Percentiles rank a stretch among this genome's conserved stretches.
Conservation (phyloP, 1,284 basidiomycete species). For the Rhodotorula sp. region DNA sequence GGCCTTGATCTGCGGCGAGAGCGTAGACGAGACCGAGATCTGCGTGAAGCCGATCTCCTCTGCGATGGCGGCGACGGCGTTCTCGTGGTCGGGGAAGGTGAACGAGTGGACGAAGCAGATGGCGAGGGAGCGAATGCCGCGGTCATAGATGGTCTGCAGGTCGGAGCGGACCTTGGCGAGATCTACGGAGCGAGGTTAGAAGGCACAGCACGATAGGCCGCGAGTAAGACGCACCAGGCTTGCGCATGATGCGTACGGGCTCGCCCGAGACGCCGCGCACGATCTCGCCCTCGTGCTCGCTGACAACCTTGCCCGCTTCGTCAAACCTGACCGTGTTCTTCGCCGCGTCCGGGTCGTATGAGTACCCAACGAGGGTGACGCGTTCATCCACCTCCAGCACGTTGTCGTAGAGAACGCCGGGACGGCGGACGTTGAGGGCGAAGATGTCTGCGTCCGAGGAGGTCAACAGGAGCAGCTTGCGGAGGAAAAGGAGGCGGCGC, state of each 20-base stretch:
- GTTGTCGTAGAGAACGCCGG: constrained; percentile 72
- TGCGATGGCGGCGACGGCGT: constrained; percentile 60
- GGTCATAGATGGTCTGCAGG: constrained; percentile 67
- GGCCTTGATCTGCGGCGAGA: constrained; percentile 71
- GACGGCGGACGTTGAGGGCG: constrained; percentile 52
- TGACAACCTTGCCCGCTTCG: constrained; percentile 56
- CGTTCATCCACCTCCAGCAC: constrained; percentile 94
- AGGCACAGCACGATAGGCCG: constrained; percentile 81
- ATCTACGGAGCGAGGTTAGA: constrained; percentile 49
- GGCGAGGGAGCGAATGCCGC: constrained; percentile 80
- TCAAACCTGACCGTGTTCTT: constrained; percentile 75
- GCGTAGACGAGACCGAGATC: constrained; percentile 81
- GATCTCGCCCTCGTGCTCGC: constrained; percentile 69
- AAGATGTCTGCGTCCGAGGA: constrained; percentile 66
- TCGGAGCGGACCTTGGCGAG: constrained; percentile 65
- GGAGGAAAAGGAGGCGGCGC: constrained; percentile 60
- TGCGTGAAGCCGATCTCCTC: constrained; percentile 56
- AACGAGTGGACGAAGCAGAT: constrained; percentile 88
- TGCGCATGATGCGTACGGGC: constrained; percentile 82
- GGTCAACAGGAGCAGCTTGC: no score
- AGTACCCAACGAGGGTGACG: constrained; percentile 89
- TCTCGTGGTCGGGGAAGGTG: constrained; percentile 72
- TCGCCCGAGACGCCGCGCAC: constrained; percentile 82
- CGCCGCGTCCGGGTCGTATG: constrained; percentile 78
- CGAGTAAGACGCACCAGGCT: constrained; percentile 59